phyloP scores from a whole-genome alignment of 2,329 filamentous ascomycete species.

The Plenodomus biglobosus region DNA sequence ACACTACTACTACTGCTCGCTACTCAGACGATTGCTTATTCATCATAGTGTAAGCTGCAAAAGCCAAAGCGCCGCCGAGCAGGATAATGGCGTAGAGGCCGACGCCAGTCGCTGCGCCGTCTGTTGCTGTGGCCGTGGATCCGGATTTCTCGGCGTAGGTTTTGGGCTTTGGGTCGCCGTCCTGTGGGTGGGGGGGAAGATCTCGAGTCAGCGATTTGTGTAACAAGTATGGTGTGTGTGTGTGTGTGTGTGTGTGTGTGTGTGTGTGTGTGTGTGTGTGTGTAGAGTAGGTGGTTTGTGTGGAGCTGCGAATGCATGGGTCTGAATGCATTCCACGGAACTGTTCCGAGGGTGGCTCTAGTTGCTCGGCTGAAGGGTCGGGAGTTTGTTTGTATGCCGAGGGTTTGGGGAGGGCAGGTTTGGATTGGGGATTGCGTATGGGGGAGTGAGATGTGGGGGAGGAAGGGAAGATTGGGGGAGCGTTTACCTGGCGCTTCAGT shows the following conservation, averaged over 20 bases:
- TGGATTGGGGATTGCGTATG: background rate
- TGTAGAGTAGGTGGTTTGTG: too few species aligned
- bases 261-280: too few species aligned
- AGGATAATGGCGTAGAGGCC: conserved; percentile 81
- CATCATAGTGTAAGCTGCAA: conserved; percentile 82
- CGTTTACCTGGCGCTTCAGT: conserved; percentile 42
- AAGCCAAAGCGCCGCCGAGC: conserved; percentile 74
- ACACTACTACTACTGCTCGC: background rate
- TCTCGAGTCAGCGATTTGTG: conserved; percentile 3
- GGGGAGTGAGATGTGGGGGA: background rate
- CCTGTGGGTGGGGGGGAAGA: conserved; percentile 51
- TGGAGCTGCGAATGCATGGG: too few species aligned
- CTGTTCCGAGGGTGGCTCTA: conserved; percentile 18
- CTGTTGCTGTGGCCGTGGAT: conserved; percentile 50
- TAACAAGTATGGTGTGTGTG: background rate
- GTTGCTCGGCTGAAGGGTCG: conserved; percentile 1
- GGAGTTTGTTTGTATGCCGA: background rate
- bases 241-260: too few species aligned
- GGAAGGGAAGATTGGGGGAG: background rate
- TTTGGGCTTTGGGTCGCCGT: conserved; percentile 77
- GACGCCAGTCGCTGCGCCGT: conserved; percentile 65
- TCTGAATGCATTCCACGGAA: conserved; percentile 16
- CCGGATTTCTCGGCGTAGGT: conserved; percentile 51
- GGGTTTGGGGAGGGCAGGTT: background rate
- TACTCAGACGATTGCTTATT: conserved; percentile 53